A percentile compares a stretch with the other conserved stretches of the same genome.
phyloP scores from a whole-genome alignment of 179 eudicot genomes.

The Beta lomatogona region DNA sequence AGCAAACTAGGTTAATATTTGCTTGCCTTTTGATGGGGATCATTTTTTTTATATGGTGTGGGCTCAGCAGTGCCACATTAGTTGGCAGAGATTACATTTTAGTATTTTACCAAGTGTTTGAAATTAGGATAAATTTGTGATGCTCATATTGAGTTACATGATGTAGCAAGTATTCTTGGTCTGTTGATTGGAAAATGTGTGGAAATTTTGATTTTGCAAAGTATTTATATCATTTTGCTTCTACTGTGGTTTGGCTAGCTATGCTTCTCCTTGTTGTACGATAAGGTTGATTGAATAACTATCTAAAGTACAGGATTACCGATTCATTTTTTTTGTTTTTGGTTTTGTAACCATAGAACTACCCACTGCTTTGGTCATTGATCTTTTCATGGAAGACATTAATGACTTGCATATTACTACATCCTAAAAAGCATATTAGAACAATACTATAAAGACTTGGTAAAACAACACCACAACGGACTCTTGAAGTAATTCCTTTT shows the following conservation, averaged over 20 bases:
- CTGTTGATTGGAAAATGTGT: neutral
- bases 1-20: neutral
- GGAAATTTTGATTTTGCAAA: neutral
- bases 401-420: too few relatives aligned
- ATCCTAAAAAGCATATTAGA: too few relatives aligned
- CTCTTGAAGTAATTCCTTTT: too few relatives aligned
- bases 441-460: too few relatives aligned
- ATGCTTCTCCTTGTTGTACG: too few relatives aligned
- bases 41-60: neutral
- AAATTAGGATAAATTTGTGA: conserved; percentile 1
- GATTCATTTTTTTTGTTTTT: too few relatives aligned
- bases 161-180: conserved; percentile 6
- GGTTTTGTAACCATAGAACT: too few relatives aligned
- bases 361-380: too few relatives aligned
- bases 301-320: too few relatives aligned
- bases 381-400: too few relatives aligned
- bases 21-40: neutral
- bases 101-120: conserved; percentile 1
- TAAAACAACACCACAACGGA: too few relatives aligned
- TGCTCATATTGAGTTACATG: conserved; percentile 3
- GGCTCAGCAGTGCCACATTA: neutral
- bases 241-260: neutral
- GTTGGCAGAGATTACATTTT: neutral
- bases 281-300: too few relatives aligned
- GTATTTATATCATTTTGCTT: neutral